Evolutionary conservation across 768 basidiomycete species (phyloP).

Genomic region (Auriscalpium vulgare): DNA sequence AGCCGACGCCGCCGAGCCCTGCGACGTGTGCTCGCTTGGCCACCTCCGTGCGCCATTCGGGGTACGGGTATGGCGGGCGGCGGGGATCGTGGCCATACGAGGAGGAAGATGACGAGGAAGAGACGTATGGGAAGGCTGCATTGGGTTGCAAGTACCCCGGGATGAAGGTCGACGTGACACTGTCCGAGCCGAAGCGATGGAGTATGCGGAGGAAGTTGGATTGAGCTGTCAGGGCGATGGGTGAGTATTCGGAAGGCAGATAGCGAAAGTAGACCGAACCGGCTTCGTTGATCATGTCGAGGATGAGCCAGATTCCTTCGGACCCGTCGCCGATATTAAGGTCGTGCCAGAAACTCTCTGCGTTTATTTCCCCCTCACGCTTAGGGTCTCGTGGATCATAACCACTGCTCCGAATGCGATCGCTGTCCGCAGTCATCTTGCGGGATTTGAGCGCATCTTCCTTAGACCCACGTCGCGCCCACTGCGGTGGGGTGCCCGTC

Average conservation of each 20-base stretch:
- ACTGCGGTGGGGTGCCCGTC: not conserved
- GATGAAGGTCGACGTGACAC: slow-evolving; percentile 8
- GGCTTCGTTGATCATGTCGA: slow-evolving; percentile 9
- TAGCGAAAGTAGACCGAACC: slow-evolving; percentile 2
- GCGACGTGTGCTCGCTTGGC: slow-evolving; percentile 13
- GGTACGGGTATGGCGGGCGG: slow-evolving; percentile 12
- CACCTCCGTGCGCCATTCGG: slow-evolving; percentile 20
- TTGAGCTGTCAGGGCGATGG: not conserved
- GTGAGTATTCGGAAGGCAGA: not conserved
- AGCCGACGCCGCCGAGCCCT: slow-evolving; percentile 13
- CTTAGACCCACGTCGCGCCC: slow-evolving; percentile 11
- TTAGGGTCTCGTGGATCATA: slow-evolving; percentile 1
- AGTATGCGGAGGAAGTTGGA: slow-evolving; percentile 13
- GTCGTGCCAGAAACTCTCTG: slow-evolving; percentile 5
- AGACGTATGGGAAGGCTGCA: not conserved
- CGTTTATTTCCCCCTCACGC: not conserved
- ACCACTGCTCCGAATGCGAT: not conserved
- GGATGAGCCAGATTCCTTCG: slow-evolving; percentile 13
- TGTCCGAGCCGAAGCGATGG: slow-evolving; percentile 11
- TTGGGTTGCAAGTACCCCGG: slow-evolving; percentile 2
- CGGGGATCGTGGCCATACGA: not conserved
- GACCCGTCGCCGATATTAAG: slow-evolving; percentile 5
- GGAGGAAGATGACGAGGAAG: not conserved
- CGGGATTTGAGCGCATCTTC: slow-evolving; percentile 6
- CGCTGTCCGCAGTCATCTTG: not conserved